Evolutionary conservation across 2,329 filamentous ascomycete species (phyloP).

Genomic region (Stachybotrys echinatus): DNA sequence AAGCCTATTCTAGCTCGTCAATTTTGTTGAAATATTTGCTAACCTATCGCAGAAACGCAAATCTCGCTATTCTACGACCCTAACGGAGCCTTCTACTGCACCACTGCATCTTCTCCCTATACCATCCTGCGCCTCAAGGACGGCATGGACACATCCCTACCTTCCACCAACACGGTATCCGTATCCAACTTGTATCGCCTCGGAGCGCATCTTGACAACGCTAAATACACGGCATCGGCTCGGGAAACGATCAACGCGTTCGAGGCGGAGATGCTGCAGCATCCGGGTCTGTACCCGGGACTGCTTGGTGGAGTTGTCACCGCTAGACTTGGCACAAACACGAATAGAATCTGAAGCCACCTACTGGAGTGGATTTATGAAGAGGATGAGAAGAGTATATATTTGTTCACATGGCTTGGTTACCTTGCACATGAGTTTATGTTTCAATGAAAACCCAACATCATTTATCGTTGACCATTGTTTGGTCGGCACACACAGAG

Average conservation of each 20-base stretch:
- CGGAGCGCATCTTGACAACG: constrained; percentile 61
- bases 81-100: constrained; percentile 68
- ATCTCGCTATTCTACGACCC: constrained; percentile 73
- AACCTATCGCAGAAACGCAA: constrained; percentile 60
- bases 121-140: constrained; percentile 86
- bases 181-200: constrained; percentile 83
- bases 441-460: too few species aligned
- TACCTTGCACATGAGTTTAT: too few species aligned
- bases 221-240: constrained; percentile 59
- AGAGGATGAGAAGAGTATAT: background rate
- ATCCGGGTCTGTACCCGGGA: constrained; percentile 85
- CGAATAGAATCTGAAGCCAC: constrained; percentile 12
- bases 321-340: constrained; percentile 62
- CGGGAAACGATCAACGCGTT: constrained; percentile 77
- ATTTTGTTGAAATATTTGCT: background rate
- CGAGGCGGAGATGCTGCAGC: constrained; percentile 84
- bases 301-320: constrained; percentile 73
- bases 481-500: too few species aligned
- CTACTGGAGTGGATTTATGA: constrained; percentile 14
- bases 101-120: constrained; percentile 55
- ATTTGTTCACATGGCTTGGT: too few species aligned
- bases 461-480: too few species aligned
- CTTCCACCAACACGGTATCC: constrained; percentile 84
- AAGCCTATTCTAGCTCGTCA: constrained; percentile 19
- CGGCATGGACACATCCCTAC: constrained; percentile 88